Conservation (phyloP, 441 rosid species). For the Bruguiera hainesii region DNA sequence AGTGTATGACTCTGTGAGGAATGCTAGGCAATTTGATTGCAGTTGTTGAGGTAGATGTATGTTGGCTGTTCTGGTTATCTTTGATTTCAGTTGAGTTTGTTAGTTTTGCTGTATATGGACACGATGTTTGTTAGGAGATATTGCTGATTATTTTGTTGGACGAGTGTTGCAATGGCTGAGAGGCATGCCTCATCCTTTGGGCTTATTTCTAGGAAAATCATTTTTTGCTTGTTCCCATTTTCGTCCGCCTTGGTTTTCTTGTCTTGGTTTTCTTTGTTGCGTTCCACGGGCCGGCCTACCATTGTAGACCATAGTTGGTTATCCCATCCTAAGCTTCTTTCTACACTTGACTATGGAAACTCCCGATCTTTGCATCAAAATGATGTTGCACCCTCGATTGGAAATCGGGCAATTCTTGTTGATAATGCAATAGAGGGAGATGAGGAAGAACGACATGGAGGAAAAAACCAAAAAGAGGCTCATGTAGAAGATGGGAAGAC, state of each 20-base stretch:
- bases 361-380: slow-evolving; percentile 14
- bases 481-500: slow-evolving; percentile 32
- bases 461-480: slow-evolving; percentile 14
- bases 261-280: slow-evolving; percentile 76
- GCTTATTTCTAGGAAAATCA: slow-evolving; percentile 40
- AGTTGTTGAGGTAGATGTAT: neutral
- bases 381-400: slow-evolving; percentile 25
- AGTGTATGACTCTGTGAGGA: neutral
- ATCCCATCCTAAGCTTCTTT: slow-evolving; percentile 27
- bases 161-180: slow-evolving; percentile 50
- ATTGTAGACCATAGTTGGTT: slow-evolving; percentile 37
- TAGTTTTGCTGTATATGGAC: neutral
- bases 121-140: slow-evolving; percentile 13
- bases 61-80: neutral
- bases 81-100: neutral
- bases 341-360: slow-evolving; percentile 30
- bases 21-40: neutral
- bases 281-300: slow-evolving; percentile 46
- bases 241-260: slow-evolving; percentile 48
- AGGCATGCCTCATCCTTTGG: slow-evolving; percentile 42
- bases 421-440: slow-evolving; percentile 21
- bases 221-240: slow-evolving; percentile 46
- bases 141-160: slow-evolving; percentile 22
- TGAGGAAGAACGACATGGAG: slow-evolving; percentile 19
- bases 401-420: slow-evolving; percentile 26